Conservation (phyloP, 148 eudicot genomes). For the Fallopia convolvulus region DNA sequence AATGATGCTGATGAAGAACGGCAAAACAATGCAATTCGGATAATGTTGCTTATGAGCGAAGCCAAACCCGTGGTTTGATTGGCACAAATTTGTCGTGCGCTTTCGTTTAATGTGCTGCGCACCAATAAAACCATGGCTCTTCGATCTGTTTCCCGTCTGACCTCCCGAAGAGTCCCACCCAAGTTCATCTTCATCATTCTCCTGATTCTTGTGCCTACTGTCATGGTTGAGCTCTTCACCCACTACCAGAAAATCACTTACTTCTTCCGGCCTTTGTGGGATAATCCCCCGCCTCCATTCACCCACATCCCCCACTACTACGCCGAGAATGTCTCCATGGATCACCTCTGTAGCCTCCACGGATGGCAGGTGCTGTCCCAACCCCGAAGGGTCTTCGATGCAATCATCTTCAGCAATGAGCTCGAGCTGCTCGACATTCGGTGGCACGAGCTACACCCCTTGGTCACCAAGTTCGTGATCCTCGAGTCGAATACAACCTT, state of each 20-base stretch:
- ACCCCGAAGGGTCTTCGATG: conserved; percentile 76
- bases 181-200: conserved; percentile 35
- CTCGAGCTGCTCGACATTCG: conserved; percentile 77
- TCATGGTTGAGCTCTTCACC: conserved; percentile 29
- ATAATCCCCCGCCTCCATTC: conserved; percentile 62
- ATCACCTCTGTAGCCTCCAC: conserved; percentile 62
- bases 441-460: conserved; percentile 75
- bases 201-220: conserved; percentile 37
- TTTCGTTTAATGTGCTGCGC: not conserved
- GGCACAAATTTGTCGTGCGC: not conserved
- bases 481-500: conserved; percentile 81
- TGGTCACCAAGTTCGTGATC: conserved; percentile 66
- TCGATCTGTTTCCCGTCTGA: conserved; percentile 27
- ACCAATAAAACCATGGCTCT: conserved; percentile 36
- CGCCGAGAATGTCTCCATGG: conserved; percentile 80
- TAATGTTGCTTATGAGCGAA: not conserved
- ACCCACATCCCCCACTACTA: conserved; percentile 61
- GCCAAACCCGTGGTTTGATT: not conserved
- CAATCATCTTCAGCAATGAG: conserved; percentile 75
- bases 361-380: conserved; percentile 68
- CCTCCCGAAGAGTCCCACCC: conserved; percentile 30
- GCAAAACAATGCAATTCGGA: not conserved
- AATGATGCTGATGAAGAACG: no score
- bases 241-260: conserved; percentile 59
- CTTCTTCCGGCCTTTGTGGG: conserved; percentile 86